Evolutionary conservation across 2,329 filamentous ascomycete species (phyloP).

Genomic region (Nigrospora oryzae): DNA sequence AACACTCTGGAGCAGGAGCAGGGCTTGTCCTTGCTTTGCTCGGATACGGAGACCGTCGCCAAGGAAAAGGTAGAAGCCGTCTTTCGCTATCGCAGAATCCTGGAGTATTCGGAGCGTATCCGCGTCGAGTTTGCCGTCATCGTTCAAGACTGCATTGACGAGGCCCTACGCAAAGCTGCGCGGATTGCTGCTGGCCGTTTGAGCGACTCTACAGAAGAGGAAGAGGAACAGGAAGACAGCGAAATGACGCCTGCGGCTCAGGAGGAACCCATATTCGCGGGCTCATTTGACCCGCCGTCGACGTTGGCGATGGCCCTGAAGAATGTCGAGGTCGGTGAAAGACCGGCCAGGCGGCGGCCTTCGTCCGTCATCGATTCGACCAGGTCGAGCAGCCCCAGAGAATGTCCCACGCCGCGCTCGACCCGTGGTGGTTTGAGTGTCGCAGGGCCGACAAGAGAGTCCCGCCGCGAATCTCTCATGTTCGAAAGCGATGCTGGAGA

Average conservation of each 20-base stretch:
- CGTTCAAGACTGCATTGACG: slow-evolving; percentile 92
- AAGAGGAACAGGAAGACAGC: slow-evolving; percentile 28
- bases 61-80: slow-evolving; percentile 89
- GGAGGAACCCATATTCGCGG: slow-evolving; percentile 47
- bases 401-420: slow-evolving; percentile 85
- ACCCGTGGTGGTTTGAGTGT: slow-evolving; percentile 54
- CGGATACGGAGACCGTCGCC: slow-evolving; percentile 79
- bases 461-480: slow-evolving; percentile 69
- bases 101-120: slow-evolving; percentile 94
- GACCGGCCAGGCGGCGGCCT: slow-evolving; percentile 27
- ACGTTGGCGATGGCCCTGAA: slow-evolving; percentile 47
- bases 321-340: slow-evolving; percentile 31
- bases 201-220: slow-evolving; percentile 64
- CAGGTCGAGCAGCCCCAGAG: slow-evolving; percentile 80
- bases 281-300: slow-evolving; percentile 50
- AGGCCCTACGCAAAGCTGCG: slow-evolving; percentile 81
- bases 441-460: slow-evolving; percentile 50
- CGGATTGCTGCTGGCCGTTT: slow-evolving; percentile 78
- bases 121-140: slow-evolving; percentile 87
- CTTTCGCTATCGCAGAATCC: slow-evolving; percentile 80
- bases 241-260: slow-evolving; percentile 28
- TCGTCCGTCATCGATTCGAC: slow-evolving; percentile 67
- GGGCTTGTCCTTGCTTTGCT: slow-evolving; percentile 76
- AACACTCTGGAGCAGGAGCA: slow-evolving; percentile 91
- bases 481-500: slow-evolving; percentile 78